These are phyloP conservation scores for Picea abies DNA, from an alignment of 83 land plant genomes.

Conservation along the genomic window DNA sequence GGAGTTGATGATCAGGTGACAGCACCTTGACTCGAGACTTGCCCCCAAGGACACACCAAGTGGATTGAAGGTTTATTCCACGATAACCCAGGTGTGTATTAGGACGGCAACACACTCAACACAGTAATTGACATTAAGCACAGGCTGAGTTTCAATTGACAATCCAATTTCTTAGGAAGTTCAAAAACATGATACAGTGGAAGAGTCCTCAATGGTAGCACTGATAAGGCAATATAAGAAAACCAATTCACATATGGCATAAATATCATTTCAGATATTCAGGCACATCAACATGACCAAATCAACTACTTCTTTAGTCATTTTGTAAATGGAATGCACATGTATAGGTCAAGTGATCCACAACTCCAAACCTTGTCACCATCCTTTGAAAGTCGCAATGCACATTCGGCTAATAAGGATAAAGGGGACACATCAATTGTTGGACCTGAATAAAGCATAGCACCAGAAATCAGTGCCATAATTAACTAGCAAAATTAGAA, in stretches of 20 bases:
- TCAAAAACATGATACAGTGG: background rate
- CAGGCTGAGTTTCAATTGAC: background rate
- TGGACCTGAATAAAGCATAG: slow-evolving; percentile 13
- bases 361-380: slow-evolving; percentile 77
- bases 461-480: background rate
- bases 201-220: background rate
- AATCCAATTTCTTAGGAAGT: background rate
- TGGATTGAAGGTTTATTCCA: too few species aligned
- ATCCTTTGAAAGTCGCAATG: slow-evolving; percentile 77
- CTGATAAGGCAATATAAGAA: background rate
- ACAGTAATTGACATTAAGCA: background rate
- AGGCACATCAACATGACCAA: too few species aligned
- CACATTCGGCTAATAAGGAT: slow-evolving; percentile 55
- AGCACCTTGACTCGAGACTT: too few species aligned
- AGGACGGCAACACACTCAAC: too few species aligned
- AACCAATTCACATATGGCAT: background rate
- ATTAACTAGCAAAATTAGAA: background rate
- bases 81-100: too few species aligned
- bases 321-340: too few species aligned
- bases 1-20: too few species aligned
- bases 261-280: slow-evolving; percentile 2
- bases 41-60: too few species aligned
- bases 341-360: background rate
- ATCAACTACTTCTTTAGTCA: too few species aligned
- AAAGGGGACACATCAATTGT: slow-evolving; percentile 15